phyloP scores from a whole-genome alignment of 805 yeast species.

The Starmerella tilneyi region DNA sequence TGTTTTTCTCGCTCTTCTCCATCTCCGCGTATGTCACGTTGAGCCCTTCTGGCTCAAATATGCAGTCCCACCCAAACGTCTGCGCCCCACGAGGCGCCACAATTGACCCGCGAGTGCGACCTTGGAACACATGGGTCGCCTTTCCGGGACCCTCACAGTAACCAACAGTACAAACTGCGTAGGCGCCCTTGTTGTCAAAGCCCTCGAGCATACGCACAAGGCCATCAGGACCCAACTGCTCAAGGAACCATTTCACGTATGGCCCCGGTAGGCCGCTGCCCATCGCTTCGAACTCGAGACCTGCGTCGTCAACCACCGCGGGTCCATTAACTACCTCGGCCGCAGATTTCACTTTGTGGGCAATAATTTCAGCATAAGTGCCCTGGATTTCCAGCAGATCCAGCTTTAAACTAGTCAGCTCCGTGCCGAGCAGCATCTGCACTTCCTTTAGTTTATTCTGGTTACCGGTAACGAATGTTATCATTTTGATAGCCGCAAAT shows the following conservation, averaged over 20 bases:
- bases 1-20: conserved; percentile 64
- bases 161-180: conserved; percentile 87
- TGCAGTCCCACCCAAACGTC: conserved; percentile 89
- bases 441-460: conserved; percentile 81
- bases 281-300: conserved; percentile 70
- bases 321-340: conserved; percentile 58
- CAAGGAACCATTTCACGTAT: conserved; percentile 83
- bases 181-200: conserved; percentile 74
- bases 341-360: conserved; percentile 68
- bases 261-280: conserved; percentile 83
- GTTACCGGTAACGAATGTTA: conserved; percentile 80
- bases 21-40: conserved; percentile 75
- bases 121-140: conserved; percentile 72
- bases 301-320: conserved; percentile 91
- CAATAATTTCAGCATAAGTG: conserved; percentile 66
- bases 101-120: conserved; percentile 68
- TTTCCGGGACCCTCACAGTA: conserved; percentile 72
- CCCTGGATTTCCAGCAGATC: conserved; percentile 93
- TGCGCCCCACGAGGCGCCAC: conserved; percentile 70
- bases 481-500: conserved; percentile 20
- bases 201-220: conserved; percentile 67
- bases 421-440: conserved; percentile 47
- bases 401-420: conserved; percentile 51
- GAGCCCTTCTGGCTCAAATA: conserved; percentile 73
- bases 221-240: conserved; percentile 63